Evolutionary conservation across 345 rosid species (phyloP).

Genomic region (Eucalyptus albens): DNA sequence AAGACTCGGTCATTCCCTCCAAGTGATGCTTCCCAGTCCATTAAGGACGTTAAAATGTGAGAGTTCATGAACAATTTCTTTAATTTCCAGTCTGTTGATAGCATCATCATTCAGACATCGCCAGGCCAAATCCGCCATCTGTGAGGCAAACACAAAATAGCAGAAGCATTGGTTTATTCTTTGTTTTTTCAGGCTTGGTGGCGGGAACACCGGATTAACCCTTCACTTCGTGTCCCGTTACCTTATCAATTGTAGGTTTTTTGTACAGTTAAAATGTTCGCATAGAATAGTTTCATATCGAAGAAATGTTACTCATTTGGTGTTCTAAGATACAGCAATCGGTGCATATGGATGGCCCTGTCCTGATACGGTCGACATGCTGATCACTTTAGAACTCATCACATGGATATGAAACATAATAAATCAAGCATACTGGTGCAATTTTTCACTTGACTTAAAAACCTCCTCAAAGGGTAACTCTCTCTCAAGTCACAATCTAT

Average conservation of each 20-base stretch:
- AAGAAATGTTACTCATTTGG: background rate
- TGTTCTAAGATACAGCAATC: background rate
- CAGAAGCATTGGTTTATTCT: background rate
- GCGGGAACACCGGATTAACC: no score
- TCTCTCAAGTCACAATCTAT: slow-evolving; percentile 28
- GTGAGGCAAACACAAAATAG: background rate
- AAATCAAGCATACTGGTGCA: background rate
- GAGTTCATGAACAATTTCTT: slow-evolving; percentile 21
- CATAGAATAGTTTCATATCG: background rate
- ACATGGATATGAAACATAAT: background rate
- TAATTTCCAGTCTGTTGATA: slow-evolving; percentile 37
- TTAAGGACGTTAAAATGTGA: slow-evolving; percentile 17
- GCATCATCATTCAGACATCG: slow-evolving; percentile 44
- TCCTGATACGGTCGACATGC: background rate
- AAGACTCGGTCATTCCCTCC: slow-evolving; percentile 52
- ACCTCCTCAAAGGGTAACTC: slow-evolving; percentile 37
- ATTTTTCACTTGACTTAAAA: no score
- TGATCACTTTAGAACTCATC: background rate
- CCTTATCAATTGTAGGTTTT: background rate
- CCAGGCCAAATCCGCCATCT: slow-evolving; percentile 41
- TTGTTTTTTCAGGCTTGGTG: background rate
- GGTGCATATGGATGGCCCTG: background rate
- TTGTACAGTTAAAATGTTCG: background rate
- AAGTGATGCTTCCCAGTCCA: slow-evolving; percentile 48
- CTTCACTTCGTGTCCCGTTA: background rate